Percentiles rank a stretch among this genome's conserved stretches.
Evolutionary conservation across 805 yeast genomes (phyloP).

Genomic region (Ogataea nakhonphanomensis): DNA sequence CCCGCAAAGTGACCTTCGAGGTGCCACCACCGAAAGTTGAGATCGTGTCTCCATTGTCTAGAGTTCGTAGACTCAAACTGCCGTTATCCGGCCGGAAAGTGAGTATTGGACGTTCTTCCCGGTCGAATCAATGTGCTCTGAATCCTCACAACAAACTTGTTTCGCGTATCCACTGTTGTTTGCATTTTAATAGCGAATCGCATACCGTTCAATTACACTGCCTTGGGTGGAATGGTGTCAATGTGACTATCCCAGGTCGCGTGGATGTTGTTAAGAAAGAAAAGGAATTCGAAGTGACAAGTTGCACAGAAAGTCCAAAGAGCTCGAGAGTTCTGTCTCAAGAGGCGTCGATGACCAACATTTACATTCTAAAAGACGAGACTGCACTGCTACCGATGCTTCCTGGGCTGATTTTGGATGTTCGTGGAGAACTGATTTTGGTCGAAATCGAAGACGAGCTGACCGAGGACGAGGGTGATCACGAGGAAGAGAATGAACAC

Average conservation of each 20-base stretch:
- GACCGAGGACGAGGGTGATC: slow-evolving; percentile 14
- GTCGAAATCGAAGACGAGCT: slow-evolving; percentile 17
- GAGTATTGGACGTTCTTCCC: slow-evolving; percentile 67
- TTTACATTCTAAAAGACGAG: slow-evolving; percentile 60
- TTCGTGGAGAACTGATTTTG: slow-evolving; percentile 55
- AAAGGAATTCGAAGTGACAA: slow-evolving; percentile 19
- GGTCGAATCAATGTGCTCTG: slow-evolving; percentile 50
- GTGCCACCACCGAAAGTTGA: slow-evolving; percentile 13
- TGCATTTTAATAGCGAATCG: slow-evolving; percentile 41
- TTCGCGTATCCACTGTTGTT: slow-evolving; percentile 62
- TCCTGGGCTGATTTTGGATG: slow-evolving; percentile 60
- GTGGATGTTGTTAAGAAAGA: slow-evolving; percentile 27
- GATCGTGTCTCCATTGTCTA: slow-evolving; percentile 35
- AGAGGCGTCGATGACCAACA: slow-evolving; percentile 45
- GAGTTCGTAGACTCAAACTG: slow-evolving; percentile 39
- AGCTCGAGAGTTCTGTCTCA: slow-evolving; percentile 37
- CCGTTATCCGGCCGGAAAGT: slow-evolving; percentile 37
- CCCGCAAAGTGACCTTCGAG: slow-evolving; percentile 14
- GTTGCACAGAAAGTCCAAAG: slow-evolving; percentile 12
- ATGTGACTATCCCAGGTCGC: slow-evolving; percentile 56
- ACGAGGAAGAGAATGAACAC: slow-evolving; percentile 7
- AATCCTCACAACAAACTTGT: slow-evolving; percentile 50
- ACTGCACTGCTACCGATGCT: slow-evolving; percentile 60
- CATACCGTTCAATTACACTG: slow-evolving; percentile 57
- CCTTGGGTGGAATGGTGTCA: slow-evolving; percentile 78